Evolutionary conservation across 2,329 filamentous ascomycete species (phyloP).

Genomic region (Trichoderma endophyticum): DNA sequence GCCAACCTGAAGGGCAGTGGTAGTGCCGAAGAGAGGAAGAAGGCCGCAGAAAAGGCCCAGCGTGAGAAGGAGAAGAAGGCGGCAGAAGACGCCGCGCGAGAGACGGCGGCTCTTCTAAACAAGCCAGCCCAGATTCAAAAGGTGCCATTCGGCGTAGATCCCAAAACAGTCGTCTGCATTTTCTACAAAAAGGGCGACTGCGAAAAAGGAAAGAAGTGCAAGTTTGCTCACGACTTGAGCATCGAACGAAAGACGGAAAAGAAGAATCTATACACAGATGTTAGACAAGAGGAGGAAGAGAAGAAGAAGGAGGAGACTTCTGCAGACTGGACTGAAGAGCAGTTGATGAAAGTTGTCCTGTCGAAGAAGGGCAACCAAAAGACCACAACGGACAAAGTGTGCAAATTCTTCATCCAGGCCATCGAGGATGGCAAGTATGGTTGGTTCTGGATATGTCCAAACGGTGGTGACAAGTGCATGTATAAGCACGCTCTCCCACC

Average conservation of each 20-base stretch:
- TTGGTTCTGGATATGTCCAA: conserved; percentile 98
- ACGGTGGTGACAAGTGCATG: conserved; percentile 96
- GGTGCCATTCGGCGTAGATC: conserved; percentile 94
- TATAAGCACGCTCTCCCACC: conserved; percentile 94
- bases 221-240: conserved; percentile 89
- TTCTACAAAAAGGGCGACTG: conserved; percentile 98
- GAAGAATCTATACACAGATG: conserved; percentile 86
- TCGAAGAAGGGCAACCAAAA: conserved; percentile 97
- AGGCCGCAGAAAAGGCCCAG: conserved; percentile 61
- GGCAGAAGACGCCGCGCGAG: conserved; percentile 77
- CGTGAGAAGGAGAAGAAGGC: conserved; percentile 88
- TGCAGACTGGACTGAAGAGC: conserved; percentile 97
- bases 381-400: conserved; percentile 96
- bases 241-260: conserved; percentile 92
- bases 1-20: conserved; percentile 71
- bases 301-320: conserved; percentile 90
- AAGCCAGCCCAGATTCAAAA: conserved; percentile 96
- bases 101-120: conserved; percentile 78
- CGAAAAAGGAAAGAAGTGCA: conserved; percentile 97
- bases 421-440: conserved; percentile 99
- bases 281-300: conserved; percentile 64
- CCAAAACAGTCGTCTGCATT: conserved; percentile 93
- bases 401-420: conserved; percentile 96
- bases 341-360: conserved; percentile 82
- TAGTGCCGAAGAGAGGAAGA: conserved; percentile 84